phyloP scores from a whole-genome alignment of 192 early-diverging fungal species.

The Coemansia sp. region DNA sequence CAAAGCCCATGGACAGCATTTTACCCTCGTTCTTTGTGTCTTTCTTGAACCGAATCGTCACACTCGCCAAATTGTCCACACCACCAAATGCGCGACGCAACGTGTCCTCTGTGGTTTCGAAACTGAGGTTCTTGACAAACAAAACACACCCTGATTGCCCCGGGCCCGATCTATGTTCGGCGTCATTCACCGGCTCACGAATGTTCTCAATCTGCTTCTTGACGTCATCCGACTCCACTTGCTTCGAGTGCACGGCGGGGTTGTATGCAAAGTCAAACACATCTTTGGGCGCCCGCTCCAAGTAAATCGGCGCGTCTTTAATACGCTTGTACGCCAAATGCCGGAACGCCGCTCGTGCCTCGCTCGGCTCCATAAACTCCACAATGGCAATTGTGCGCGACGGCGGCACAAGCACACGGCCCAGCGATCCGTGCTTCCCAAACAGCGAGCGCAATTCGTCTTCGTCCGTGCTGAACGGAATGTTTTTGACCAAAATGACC shows the following conservation, averaged over 20 bases:
- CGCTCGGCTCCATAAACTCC: slow-evolving; percentile 86
- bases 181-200: slow-evolving; percentile 50
- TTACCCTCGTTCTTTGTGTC: slow-evolving; percentile 80
- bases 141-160: slow-evolving; percentile 71
- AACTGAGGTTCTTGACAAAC: slow-evolving; percentile 96
- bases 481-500: slow-evolving; percentile 95
- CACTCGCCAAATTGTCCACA: slow-evolving; percentile 77
- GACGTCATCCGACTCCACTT: slow-evolving; percentile 26
- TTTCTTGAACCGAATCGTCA: slow-evolving; percentile 79
- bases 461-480: slow-evolving; percentile 77
- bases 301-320: slow-evolving; percentile 86
- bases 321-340: slow-evolving; percentile 88
- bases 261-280: slow-evolving; percentile 67
- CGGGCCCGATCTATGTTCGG: slow-evolving; percentile 18
- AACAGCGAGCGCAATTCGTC: slow-evolving; percentile 81
- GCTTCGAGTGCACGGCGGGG: slow-evolving; percentile 34
- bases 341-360: slow-evolving; percentile 86
- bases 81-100: slow-evolving; percentile 71
- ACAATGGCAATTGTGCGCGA: slow-evolving; percentile 91
- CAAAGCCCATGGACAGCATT: slow-evolving; percentile 92
- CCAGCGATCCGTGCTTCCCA: slow-evolving; percentile 84
- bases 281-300: slow-evolving; percentile 89
- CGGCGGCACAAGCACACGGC: slow-evolving; percentile 88
- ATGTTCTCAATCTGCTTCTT: slow-evolving; percentile 50
- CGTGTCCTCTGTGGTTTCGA: slow-evolving; percentile 80